phyloP scores from a whole-genome alignment of 371 early-diverging fungal species.

The Rhizopus delemar region DNA sequence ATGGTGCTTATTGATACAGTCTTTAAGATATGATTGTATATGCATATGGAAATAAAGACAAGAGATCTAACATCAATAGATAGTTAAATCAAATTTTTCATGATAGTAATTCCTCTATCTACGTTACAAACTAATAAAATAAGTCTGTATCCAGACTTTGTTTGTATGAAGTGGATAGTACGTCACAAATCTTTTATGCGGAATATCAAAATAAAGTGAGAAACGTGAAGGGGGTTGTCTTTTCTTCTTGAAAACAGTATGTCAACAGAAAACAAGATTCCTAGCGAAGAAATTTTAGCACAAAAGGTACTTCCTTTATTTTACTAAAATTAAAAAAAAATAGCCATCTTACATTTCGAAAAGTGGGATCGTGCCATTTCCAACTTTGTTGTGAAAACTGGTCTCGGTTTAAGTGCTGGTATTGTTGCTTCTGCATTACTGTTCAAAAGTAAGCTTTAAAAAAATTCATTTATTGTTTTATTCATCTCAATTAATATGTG shows the following conservation, averaged over 20 bases:
- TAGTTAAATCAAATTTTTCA: no score
- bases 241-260: conserved; percentile 19
- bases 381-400: conserved; percentile 84
- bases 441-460: conserved; percentile 74
- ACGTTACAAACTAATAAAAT: no score
- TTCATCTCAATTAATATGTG: neutral
- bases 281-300: conserved; percentile 59
- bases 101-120: no score
- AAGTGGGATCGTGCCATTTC: conserved; percentile 90
- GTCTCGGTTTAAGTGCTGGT: conserved; percentile 85
- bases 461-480: neutral
- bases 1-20: no score
- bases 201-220: neutral
- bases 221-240: conserved; percentile 6
- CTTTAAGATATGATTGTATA: no score
- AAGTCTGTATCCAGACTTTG: no score
- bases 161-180: neutral
- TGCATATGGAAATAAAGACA: no score
- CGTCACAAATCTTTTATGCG: neutral
- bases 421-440: conserved; percentile 85
- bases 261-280: conserved; percentile 49
- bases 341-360: neutral
- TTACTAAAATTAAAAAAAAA: conserved; percentile 5
- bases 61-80: no score
- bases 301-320: conserved; percentile 40